phyloP scores from a whole-genome alignment of 768 basidiomycete genomes.

The Termitomyces bulborhizus region DNA sequence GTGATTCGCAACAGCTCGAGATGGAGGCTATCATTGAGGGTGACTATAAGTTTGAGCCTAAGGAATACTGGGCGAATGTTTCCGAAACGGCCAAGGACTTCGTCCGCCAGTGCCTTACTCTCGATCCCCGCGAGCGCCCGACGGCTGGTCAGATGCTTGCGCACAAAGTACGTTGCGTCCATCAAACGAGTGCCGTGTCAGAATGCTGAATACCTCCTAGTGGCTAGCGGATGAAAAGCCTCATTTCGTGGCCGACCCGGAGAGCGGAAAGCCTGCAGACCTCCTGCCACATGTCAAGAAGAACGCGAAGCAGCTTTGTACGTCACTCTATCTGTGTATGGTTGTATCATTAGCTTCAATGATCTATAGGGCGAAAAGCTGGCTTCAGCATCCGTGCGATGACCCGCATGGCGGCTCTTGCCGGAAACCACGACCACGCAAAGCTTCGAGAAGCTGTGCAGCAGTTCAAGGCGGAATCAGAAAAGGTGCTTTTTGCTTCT shows the following conservation, averaged over 20 bases:
- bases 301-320: constrained; percentile 82
- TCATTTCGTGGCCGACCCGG: constrained; percentile 64
- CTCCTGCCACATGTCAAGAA: constrained; percentile 86
- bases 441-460: constrained; percentile 53
- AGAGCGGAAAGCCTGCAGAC: constrained; percentile 57
- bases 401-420: constrained; percentile 67
- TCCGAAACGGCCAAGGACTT: constrained; percentile 80
- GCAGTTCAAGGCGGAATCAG: constrained; percentile 78
- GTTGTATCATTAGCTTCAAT: background rate
- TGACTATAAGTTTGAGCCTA: constrained; percentile 80
- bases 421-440: constrained; percentile 32
- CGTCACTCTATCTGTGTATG: constrained; percentile 21
- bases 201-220: constrained; percentile 13
- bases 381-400: constrained; percentile 83
- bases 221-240: constrained; percentile 72
- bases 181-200: background rate
- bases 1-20: constrained; percentile 81
- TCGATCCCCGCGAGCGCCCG: constrained; percentile 75
- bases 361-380: constrained; percentile 72
- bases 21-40: constrained; percentile 94
- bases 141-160: constrained; percentile 69
- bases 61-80: constrained; percentile 86
- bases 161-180: constrained; percentile 44
- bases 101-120: constrained; percentile 74
- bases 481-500: constrained; percentile 27